Evolutionary conservation across 139 green algal species (phyloP).

Genomic region (Mychonastes homosphaera): DNA sequence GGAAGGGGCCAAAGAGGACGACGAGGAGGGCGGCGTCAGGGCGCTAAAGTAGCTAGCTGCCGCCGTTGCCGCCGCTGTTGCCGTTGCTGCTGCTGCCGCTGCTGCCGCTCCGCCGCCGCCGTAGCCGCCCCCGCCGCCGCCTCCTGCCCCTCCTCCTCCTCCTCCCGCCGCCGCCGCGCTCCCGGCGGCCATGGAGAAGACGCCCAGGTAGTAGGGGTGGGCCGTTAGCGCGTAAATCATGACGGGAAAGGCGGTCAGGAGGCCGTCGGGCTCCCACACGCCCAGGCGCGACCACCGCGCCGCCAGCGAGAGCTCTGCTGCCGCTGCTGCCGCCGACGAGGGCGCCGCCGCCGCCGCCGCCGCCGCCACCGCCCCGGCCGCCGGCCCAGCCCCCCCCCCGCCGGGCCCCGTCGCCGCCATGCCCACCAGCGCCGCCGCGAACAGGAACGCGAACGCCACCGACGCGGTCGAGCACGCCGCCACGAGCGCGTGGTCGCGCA

Average conservation of each 20-base stretch:
- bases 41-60: too few relatives aligned
- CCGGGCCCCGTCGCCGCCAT: slow-evolving; percentile 14
- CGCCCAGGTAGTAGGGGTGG: slow-evolving; percentile 61
- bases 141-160: too few relatives aligned
- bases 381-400: slow-evolving; percentile 1
- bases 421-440: slow-evolving; percentile 42
- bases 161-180: too few relatives aligned
- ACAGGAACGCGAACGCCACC: slow-evolving; percentile 62
- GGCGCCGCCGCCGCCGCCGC: slow-evolving; percentile 3
- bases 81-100: too few relatives aligned
- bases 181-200: slow-evolving; percentile 50
- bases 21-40: too few relatives aligned
- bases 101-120: too few relatives aligned
- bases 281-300: slow-evolving; percentile 3
- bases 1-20: too few relatives aligned
- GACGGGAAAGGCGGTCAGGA: slow-evolving; percentile 66
- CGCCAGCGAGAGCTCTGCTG: neutral
- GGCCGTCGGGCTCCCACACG: slow-evolving; percentile 40
- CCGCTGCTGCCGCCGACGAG: neutral
- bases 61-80: too few relatives aligned
- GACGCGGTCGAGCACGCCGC: slow-evolving; percentile 40
- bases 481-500: slow-evolving; percentile 48
- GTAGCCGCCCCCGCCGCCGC: too few relatives aligned
- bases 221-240: slow-evolving; percentile 71
- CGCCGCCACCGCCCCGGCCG: neutral